Base-by-base conservation (phyloP, 345 rosid genomes). In the Aegle marmelos region DNA sequence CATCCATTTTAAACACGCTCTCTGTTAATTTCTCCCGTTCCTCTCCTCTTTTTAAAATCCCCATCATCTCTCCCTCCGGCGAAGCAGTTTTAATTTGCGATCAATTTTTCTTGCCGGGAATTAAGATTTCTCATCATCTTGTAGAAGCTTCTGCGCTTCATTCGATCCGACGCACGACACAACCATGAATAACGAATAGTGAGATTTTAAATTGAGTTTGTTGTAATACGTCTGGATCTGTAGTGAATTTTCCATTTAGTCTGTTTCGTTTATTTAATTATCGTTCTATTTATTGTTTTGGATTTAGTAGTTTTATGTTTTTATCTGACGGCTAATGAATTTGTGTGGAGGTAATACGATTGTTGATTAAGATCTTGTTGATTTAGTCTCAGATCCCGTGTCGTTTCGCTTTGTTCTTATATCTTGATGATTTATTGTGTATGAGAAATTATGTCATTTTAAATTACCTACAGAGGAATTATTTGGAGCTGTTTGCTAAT, bases 161-260 rank as follows among this genome's bases (percentile, higher is more conserved):
- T 37, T 75, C 64, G 65, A 71, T 75, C 67, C 63, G 4, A 70
- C 19, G 7, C 21, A 48, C 79, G 25, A 37, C 82, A 10, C 87
- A 76, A 81, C 60, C 89, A 95, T 95, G 99, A 95, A 91, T 90
- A 92, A 93, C 74, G 99, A 95, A 89, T 95, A 95, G 99, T 95
- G 91, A 90, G 84, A 25, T 7, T 17, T 73, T 48, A 50, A 19
- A 21, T 74, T 54, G 22, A 16, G 22, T 53, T 62, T 14, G 0
- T 3, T 37, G 0, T 50, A 2, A 10, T 70, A 19, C 54, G 10
- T 39, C 16, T 53, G 64, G 71, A 59, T 73, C 85, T 60, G 75
- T 27, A 48, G 13, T 64, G 5, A 50, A 34, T 76, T 34, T 7
- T 17, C 17, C 5, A 2, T 9, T 9, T 67, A 7, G 0, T 76